phyloP scores from a whole-genome alignment of 1,284 basidiomycete species.

The Apiotrichum veenhuisii region DNA sequence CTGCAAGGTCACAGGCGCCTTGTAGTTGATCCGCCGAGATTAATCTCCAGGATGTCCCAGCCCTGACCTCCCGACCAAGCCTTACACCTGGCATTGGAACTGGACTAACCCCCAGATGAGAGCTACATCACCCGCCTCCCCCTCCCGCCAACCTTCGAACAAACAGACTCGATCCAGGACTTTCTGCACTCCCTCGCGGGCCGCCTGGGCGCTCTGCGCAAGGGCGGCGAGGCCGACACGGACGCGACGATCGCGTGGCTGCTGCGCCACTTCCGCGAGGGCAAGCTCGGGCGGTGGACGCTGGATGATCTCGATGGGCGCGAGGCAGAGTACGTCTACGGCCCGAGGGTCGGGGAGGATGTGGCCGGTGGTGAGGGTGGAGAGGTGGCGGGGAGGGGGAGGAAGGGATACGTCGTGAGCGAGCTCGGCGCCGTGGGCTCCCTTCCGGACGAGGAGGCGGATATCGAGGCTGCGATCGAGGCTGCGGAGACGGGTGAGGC shows the following conservation, averaged over 20 bases:
- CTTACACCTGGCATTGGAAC: background rate
- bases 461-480: background rate
- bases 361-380: background rate
- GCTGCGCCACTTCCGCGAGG: constrained; percentile 76
- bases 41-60: too few species aligned
- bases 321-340: constrained; percentile 7
- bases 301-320: constrained; percentile 49
- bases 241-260: constrained; percentile 72
- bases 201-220: constrained; percentile 73
- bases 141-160: constrained; percentile 51
- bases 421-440: constrained; percentile 7
- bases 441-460: too few species aligned
- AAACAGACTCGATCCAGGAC: constrained; percentile 57
- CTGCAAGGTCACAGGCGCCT: too few species aligned
- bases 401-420: background rate
- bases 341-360: background rate
- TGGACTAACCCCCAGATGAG: constrained; percentile 17
- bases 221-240: constrained; percentile 68
- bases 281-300: constrained; percentile 55
- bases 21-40: too few species aligned
- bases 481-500: background rate
- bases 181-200: constrained; percentile 68
- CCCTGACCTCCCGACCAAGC: too few species aligned
- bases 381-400: background rate
- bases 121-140: constrained; percentile 61